A percentile compares a stretch with the other conserved stretches of the same genome.
Evolutionary conservation across 331 rosid species (phyloP).

Genomic region (Quercus tomentella): DNA sequence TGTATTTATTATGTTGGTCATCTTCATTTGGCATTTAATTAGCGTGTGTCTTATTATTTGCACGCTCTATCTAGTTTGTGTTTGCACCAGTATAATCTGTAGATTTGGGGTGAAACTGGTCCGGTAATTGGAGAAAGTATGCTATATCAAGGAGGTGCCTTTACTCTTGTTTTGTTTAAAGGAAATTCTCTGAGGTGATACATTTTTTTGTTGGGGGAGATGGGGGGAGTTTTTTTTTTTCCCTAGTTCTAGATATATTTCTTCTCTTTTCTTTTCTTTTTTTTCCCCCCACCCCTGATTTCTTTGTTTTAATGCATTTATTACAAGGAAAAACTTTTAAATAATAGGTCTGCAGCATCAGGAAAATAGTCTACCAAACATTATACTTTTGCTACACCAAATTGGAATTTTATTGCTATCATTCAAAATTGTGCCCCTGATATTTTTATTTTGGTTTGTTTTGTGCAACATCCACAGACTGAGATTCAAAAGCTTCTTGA

Average conservation of each 20-base stretch:
- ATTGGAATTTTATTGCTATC: not conserved
- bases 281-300: not conserved
- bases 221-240: not conserved
- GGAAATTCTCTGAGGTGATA: not conserved
- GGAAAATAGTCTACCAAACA: not conserved
- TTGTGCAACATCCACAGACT: constrained; percentile 41
- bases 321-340: too few species aligned
- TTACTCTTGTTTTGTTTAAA: not conserved
- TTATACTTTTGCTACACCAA: too few species aligned
- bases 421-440: not conserved
- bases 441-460: not conserved
- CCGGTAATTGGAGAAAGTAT: not conserved
- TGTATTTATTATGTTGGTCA: not conserved
- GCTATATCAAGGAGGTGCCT: not conserved
- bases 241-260: not conserved
- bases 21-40: not conserved
- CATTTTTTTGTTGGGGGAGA: not conserved
- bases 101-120: not conserved
- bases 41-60: not conserved
- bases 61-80: not conserved
- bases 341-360: not conserved
- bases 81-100: not conserved
- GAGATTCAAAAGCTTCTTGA: constrained; percentile 83
- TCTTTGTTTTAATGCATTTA: not conserved
- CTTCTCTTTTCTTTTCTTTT: not conserved